Conservation (phyloP, 2,329 filamentous ascomycete species). For the Sordariomycetes sp. region DNA sequence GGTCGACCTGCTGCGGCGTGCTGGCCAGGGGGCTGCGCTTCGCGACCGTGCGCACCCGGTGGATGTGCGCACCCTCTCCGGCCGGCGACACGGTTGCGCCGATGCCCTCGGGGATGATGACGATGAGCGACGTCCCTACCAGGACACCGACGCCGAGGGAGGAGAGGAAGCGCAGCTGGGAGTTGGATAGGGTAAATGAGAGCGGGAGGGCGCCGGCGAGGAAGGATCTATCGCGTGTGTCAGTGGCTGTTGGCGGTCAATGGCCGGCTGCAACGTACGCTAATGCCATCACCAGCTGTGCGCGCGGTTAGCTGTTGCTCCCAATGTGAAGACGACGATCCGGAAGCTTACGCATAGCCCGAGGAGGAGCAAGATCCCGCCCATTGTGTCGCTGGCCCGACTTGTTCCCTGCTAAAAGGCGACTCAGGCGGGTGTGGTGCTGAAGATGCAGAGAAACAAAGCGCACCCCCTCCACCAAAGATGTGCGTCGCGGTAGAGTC, state of each 20-base stretch:
- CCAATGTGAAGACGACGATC: background rate
- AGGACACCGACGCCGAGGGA: conserved; percentile 89
- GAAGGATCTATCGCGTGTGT: conserved; percentile 61
- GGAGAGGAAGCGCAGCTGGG: conserved; percentile 81
- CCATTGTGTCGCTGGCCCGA: too few species aligned
- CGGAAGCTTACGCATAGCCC: conserved; percentile 27
- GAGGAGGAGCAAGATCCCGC: conserved; percentile 28
- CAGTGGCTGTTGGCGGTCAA: conserved; percentile 7
- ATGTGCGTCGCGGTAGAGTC: background rate
- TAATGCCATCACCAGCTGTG: conserved; percentile 47
- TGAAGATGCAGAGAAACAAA: too few species aligned
- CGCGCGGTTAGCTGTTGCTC: conserved; percentile 12
- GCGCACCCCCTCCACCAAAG: too few species aligned
- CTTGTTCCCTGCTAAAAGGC: too few species aligned
- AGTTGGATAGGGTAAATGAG: conserved; percentile 77
- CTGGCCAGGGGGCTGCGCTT: conserved; percentile 20
- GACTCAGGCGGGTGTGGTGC: too few species aligned
- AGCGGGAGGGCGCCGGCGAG: conserved; percentile 85
- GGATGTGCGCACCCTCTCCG: conserved; percentile 26
- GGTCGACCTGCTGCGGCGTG: conserved; percentile 10
- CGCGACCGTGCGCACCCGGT: conserved; percentile 21
- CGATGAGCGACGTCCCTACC: conserved; percentile 88
- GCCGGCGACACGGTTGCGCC: conserved; percentile 66
- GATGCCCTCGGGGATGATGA: conserved; percentile 95
- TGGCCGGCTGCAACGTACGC: conserved; percentile 33